Evolutionary conservation across 306 rosid species (phyloP).

Genomic region (Corylus heterophylla): DNA sequence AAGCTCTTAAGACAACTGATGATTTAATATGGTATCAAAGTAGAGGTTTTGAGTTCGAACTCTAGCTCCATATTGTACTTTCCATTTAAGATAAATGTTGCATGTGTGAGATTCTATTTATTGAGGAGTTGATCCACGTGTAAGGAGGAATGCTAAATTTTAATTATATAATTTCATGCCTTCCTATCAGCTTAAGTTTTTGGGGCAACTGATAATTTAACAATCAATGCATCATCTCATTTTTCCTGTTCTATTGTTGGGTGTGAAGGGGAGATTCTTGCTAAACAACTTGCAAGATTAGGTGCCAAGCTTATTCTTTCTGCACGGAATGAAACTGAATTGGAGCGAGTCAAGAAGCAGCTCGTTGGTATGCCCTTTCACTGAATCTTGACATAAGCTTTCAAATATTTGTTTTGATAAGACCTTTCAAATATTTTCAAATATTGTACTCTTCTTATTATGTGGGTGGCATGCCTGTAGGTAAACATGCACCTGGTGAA

Average conservation of each 20-base stretch:
- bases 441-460: slow-evolving; percentile 8
- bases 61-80: too few relatives aligned
- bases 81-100: too few relatives aligned
- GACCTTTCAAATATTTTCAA: not conserved
- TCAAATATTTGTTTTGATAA: too few relatives aligned
- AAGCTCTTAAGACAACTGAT: too few relatives aligned
- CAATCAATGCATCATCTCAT: not conserved
- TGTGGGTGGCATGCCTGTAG: slow-evolving; percentile 40
- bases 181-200: too few relatives aligned
- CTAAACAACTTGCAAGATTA: slow-evolving; percentile 79
- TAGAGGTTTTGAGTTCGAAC: too few relatives aligned
- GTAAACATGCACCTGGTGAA: slow-evolving; percentile 75
- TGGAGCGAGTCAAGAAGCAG: slow-evolving; percentile 68
- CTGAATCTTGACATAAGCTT: slow-evolving; percentile 8
- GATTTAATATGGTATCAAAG: too few relatives aligned
- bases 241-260: slow-evolving; percentile 13
- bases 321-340: slow-evolving; percentile 82
- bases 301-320: slow-evolving; percentile 93
- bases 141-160: too few relatives aligned
- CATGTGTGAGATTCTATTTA: too few relatives aligned
- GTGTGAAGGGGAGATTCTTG: slow-evolving; percentile 76
- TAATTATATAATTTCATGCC: too few relatives aligned
- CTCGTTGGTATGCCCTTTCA: slow-evolving; percentile 62
- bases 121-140: too few relatives aligned
- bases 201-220: too few relatives aligned